Conservation (phyloP, 164 flowering plant genomes). For the Chimonanthus praecox region DNA sequence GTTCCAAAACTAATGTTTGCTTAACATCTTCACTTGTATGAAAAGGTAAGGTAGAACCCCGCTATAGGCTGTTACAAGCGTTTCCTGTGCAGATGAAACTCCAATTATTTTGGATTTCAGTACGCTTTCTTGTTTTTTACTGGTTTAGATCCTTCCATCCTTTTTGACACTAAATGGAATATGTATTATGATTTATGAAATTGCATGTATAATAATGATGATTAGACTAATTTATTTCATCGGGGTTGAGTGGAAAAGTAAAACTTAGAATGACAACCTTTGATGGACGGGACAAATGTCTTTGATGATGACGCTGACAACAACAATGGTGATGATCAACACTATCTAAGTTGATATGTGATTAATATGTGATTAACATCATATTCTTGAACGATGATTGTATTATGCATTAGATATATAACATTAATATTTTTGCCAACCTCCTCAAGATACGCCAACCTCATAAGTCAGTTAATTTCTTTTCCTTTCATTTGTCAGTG, state of each 20-base stretch:
- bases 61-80: too few relatives aligned
- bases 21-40: background rate
- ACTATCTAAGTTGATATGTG: background rate
- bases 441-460: too few relatives aligned
- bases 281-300: background rate
- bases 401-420: too few relatives aligned
- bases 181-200: too few relatives aligned
- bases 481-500: too few relatives aligned
- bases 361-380: background rate
- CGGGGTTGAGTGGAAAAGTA: background rate
- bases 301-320: background rate
- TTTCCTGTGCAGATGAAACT: background rate
- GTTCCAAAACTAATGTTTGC: background rate
- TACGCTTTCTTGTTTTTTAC: background rate
- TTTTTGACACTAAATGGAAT: background rate
- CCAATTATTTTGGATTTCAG: background rate
- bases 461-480: too few relatives aligned
- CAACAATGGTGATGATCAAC: background rate
- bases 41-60: background rate
- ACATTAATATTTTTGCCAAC: too few relatives aligned
- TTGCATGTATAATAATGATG: too few relatives aligned
- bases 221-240: background rate
- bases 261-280: background rate
- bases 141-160: background rate
- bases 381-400: too few relatives aligned